phyloP scores from a whole-genome alignment of 2,329 filamentous ascomycete species.

The Sphaerulina musiva region DNA sequence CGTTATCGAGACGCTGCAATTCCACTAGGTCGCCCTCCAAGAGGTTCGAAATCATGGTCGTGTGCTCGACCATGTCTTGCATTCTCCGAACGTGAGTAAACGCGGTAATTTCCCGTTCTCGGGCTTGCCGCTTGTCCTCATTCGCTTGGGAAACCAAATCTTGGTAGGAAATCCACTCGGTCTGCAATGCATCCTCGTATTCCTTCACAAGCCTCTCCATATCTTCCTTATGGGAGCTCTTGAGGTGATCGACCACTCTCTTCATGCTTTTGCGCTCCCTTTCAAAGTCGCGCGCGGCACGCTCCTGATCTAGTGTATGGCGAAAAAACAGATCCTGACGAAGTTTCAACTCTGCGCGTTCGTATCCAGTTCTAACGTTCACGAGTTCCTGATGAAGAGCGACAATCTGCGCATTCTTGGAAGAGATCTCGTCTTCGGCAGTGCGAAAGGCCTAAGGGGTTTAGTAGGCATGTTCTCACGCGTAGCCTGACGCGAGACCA shows the following conservation, averaged over 20 bases:
- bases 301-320: conserved; percentile 2
- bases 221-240: conserved; percentile 2
- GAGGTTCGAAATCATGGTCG: conserved; percentile 1
- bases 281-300: conserved; percentile 1
- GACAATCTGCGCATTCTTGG: background rate
- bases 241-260: conserved; percentile 2
- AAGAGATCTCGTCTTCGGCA: conserved; percentile 1
- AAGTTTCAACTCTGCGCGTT: conserved; percentile 1
- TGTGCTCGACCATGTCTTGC: conserved; percentile 8
- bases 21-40: conserved; percentile 22
- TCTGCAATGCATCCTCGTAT: background rate
- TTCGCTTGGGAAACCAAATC: background rate
- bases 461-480: background rate
- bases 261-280: conserved; percentile 4
- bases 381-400: conserved; percentile 2
- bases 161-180: conserved; percentile 1
- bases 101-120: background rate
- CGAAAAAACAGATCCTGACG: conserved; percentile 12
- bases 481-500: background rate
- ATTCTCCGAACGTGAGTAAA: background rate
- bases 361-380: background rate
- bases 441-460: background rate
- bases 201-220: conserved; percentile 3
- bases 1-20: conserved; percentile 16
- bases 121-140: conserved; percentile 1